Base-by-base conservation (phyloP, 257 asterid genomes). In the Datura wrightii region DNA sequence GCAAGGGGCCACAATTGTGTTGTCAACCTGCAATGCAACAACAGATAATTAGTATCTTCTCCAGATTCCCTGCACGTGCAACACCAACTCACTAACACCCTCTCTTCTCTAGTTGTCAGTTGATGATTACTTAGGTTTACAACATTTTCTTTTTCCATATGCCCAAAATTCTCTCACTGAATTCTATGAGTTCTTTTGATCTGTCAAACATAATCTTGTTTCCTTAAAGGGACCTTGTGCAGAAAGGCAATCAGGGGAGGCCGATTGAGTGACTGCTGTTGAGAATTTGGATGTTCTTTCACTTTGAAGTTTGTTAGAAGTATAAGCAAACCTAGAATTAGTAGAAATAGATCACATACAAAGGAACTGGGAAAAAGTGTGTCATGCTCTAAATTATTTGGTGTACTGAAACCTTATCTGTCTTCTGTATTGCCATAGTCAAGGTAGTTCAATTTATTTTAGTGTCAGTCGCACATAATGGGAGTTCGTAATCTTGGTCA, bases 181-280 rank as follows among this genome's bases (percentile, higher is more conserved):
- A 78, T 52, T 52, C 15, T 78, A 7, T 52, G 82, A 18, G 48
- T n/a, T 78, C 63, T 50, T 7, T 76, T 31, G 8, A 16, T 76
- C 18, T 31, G 37, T 48, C 60, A 52, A 76, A 76, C 62, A 31
- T 76, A 52, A 72, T 52, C 48, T 78, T 52, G 44, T 52, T 78
- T 52, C 69, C 39, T 8, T 52, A 50, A 78, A 78, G 15, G 16
- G 63, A 8, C 63, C 48, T 78, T 52, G 63, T 50, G 82, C 82
- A 34, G 63, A 52, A 24, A 78, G 31, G 63, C 82, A 50, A 31
- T 78, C 82, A 50, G 63, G 82, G 63, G 52, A 52, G 82, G 46
- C 46, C n/a, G 31, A 31, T 34, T 48, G 58, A 48, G 59, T 74
- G 42, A 24, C 63, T 78, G 8, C 31, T 78, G 63, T 4, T 15